Evolutionary conservation across 2,329 filamentous ascomycete genomes (phyloP).

Genomic region (Ciborinia camelliae): DNA sequence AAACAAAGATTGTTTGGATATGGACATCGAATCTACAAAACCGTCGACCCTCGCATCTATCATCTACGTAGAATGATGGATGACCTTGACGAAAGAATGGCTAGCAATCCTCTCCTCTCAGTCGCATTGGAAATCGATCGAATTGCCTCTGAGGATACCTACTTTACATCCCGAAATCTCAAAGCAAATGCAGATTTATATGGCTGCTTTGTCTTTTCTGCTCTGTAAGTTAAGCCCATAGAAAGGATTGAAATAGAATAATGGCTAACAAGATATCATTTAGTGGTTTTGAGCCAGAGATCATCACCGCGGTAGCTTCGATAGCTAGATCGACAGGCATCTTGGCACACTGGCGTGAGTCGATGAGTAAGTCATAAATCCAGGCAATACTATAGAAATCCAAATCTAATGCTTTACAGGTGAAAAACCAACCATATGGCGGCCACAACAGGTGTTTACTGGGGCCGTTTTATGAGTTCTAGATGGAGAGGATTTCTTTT

Average conservation of each 20-base stretch:
- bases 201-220: slow-evolving; percentile 43
- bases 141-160: slow-evolving; percentile 39
- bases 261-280: not conserved
- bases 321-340: not conserved
- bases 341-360: not conserved
- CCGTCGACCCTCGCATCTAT: slow-evolving; percentile 40
- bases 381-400: too few relatives aligned
- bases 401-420: too few relatives aligned
- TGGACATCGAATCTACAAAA: slow-evolving; percentile 42
- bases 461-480: too few relatives aligned
- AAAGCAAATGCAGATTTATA: slow-evolving; percentile 47
- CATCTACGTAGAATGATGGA: slow-evolving; percentile 36
- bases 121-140: slow-evolving; percentile 42
- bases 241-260: not conserved
- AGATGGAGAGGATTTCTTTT: too few relatives aligned
- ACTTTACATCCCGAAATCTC: slow-evolving; percentile 40
- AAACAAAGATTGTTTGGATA: slow-evolving; percentile 45
- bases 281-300: not conserved
- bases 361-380: not conserved
- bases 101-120: slow-evolving; percentile 38
- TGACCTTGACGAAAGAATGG: slow-evolving; percentile 22
- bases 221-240: slow-evolving; percentile 36
- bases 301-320: not conserved
- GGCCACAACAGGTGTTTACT: too few relatives aligned
- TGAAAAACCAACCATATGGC: too few relatives aligned